Conservation (phyloP, 2,329 filamentous ascomycete genomes). For the Penicillium expansum region DNA sequence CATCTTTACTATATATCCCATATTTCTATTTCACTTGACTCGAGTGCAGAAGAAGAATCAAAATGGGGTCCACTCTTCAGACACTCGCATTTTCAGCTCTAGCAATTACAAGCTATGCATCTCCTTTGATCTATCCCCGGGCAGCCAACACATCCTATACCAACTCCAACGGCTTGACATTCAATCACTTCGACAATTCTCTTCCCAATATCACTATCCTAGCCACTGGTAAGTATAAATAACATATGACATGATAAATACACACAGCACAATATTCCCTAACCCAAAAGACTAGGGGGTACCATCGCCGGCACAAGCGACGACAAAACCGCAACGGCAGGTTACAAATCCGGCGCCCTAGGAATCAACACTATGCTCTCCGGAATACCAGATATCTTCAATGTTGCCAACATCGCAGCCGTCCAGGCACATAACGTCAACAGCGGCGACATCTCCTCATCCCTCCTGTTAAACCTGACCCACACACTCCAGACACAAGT, state of each 20-base stretch:
- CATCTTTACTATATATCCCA: not conserved
- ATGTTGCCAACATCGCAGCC: constrained; percentile 28
- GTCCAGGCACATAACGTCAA: constrained; percentile 30
- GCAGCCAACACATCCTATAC: constrained; percentile 22
- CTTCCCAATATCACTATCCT: constrained; percentile 29
- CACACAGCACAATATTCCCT: not conserved
- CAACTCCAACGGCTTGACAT: constrained; percentile 27
- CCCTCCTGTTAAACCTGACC: constrained; percentile 24
- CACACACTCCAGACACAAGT: constrained; percentile 14
- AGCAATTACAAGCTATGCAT: constrained; percentile 20
- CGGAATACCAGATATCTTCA: constrained; percentile 25
- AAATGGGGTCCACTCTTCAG: constrained; percentile 19
- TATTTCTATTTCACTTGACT: not conserved
- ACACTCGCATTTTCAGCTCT: constrained; percentile 18
- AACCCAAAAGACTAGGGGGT: constrained; percentile 15
- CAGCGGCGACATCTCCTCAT: constrained; percentile 25
- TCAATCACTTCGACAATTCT: constrained; percentile 26
- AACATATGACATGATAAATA: not conserved
- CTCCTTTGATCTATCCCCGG: constrained; percentile 22
- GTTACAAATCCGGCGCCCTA: constrained; percentile 26
- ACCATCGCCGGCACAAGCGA: constrained; percentile 27
- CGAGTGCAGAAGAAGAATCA: not conserved
- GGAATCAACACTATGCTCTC: constrained; percentile 26
- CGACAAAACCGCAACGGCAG: constrained; percentile 28
- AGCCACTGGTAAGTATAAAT: constrained; percentile 18